Conservation (phyloP, 768 basidiomycete species). For the Phanerochaete carnosa region DNA sequence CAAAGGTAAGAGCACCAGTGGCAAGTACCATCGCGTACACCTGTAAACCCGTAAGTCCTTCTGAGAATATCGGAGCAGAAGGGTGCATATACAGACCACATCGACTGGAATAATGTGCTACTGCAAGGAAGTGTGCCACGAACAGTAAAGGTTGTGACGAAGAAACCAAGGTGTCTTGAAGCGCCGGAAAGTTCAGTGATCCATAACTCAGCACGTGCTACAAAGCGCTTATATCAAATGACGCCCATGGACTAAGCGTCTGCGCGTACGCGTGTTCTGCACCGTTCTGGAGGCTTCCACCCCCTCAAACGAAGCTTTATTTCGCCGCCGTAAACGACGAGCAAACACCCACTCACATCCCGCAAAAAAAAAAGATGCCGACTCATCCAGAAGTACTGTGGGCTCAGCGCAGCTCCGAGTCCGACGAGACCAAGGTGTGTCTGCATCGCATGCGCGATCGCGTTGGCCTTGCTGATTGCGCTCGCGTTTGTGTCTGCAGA, state of each 20-base stretch:
- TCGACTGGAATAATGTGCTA: conserved; percentile 14
- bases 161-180: neutral
- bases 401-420: conserved; percentile 85
- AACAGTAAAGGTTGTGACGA: neutral
- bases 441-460: neutral
- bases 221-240: too few species aligned
- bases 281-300: conserved; percentile 25
- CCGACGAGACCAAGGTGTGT: conserved; percentile 63
- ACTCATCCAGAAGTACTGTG: conserved; percentile 87
- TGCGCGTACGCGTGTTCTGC: conserved; percentile 20
- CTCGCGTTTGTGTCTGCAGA: conserved; percentile 45
- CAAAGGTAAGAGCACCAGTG: conserved; percentile 69
- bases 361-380: conserved; percentile 31
- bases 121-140: neutral
- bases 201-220: too few species aligned
- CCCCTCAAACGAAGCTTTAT: conserved; percentile 13
- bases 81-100: conserved; percentile 51
- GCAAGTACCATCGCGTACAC: conserved; percentile 87
- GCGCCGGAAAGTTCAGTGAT: too few species aligned
- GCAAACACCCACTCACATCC: conserved; percentile 9
- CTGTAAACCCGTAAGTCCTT: conserved; percentile 29
- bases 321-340: conserved; percentile 12
- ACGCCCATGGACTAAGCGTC: neutral
- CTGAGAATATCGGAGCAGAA: neutral
- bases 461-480: neutral